These are phyloP conservation scores for Cryoendolithus antarcticus DNA, from an alignment of 2,329 filamentous ascomycete genomes.

Conservation along the genomic window DNA sequence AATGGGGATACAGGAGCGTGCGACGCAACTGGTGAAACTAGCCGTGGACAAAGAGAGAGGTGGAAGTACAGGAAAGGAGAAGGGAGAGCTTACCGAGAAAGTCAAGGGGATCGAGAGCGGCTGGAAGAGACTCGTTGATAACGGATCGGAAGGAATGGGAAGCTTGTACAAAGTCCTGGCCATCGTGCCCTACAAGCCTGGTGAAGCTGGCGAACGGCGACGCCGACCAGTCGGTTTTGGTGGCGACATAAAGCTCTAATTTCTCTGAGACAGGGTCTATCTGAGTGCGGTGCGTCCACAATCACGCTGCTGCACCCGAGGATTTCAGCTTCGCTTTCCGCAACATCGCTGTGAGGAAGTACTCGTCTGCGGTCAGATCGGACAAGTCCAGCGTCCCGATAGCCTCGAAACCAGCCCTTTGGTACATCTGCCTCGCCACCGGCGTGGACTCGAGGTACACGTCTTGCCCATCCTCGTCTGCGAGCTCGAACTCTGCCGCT, in stretches of 20 bases:
- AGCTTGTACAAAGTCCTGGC: conserved; percentile 88
- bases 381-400: not conserved
- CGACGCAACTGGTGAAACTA: conserved; percentile 49
- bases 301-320: too few species aligned
- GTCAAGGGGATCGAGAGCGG: conserved; percentile 55
- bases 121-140: conserved; percentile 75
- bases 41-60: conserved; percentile 21
- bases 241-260: conserved; percentile 39
- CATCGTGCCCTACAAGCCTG: conserved; percentile 52
- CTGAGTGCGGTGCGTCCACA: too few species aligned
- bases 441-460: conserved; percentile 3
- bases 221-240: conserved; percentile 86
- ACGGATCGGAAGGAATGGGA: conserved; percentile 76
- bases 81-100: conserved; percentile 32
- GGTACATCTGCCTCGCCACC: conserved; percentile 2
- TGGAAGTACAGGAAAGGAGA: conserved; percentile 25
- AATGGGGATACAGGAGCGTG: conserved; percentile 76
- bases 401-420: conserved; percentile 4
- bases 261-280: too few species aligned
- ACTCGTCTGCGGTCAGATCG: not conserved
- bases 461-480: conserved; percentile 4
- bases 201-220: conserved; percentile 51
- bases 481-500: not conserved
- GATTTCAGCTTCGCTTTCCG: not conserved
- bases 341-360: conserved; percentile 1